Evolutionary conservation across 2,329 filamentous ascomycete genomes (phyloP).

Genomic region (Whalleya microplaca): DNA sequence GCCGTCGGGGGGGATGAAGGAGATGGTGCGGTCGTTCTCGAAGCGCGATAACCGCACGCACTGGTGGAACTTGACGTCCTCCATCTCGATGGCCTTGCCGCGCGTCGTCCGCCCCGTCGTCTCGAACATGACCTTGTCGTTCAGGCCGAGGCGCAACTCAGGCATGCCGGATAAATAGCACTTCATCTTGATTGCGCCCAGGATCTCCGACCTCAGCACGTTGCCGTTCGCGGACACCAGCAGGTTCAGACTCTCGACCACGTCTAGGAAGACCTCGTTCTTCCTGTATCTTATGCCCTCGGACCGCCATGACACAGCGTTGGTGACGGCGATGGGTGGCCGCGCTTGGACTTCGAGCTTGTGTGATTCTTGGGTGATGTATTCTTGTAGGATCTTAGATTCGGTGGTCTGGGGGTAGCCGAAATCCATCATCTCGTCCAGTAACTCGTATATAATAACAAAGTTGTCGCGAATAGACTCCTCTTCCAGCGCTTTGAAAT

Average conservation of each 20-base stretch:
- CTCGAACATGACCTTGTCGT: constrained; percentile 99
- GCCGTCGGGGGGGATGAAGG: constrained; percentile 96
- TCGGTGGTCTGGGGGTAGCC: constrained; percentile 98
- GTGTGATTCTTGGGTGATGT: constrained; percentile 98
- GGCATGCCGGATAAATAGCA: constrained; percentile 99
- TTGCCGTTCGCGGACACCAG: constrained; percentile 94
- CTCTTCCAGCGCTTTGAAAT: constrained; percentile 98
- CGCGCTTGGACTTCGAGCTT: constrained; percentile 96
- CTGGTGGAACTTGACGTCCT: constrained; percentile 99
- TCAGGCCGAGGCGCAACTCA: constrained; percentile 88
- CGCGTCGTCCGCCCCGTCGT: constrained; percentile 91
- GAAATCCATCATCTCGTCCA: constrained; percentile 99
- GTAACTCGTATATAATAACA: constrained; percentile 96
- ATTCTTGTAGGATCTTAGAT: constrained; percentile 97
- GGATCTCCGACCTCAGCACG: constrained; percentile 92
- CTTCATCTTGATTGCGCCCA: constrained; percentile 99
- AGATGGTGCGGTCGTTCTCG: constrained; percentile 98
- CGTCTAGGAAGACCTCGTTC: constrained; percentile 98
- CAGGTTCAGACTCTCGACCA: constrained; percentile 94
- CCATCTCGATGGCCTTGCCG: constrained; percentile 98
- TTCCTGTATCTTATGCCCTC: constrained; percentile 98
- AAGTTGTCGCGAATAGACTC: constrained; percentile 99
- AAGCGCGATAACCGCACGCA: constrained; percentile 94
- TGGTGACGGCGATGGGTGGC: constrained; percentile 96
- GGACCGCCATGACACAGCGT: constrained; percentile 96